Evolutionary conservation across 345 rosid species (phyloP).

Genomic region (Alliaria petiolata): DNA sequence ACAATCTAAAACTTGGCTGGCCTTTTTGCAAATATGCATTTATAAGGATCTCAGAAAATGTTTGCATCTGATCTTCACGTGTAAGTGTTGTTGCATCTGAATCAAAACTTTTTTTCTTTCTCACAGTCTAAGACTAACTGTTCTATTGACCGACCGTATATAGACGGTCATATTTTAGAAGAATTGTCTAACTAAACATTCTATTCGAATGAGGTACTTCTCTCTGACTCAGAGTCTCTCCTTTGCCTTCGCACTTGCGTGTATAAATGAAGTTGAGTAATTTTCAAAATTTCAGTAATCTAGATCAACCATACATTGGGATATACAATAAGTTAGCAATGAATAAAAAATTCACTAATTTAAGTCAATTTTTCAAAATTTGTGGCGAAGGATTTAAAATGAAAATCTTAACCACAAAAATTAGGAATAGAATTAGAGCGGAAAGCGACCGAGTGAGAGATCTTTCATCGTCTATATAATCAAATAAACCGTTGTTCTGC

Average conservation of each 20-base stretch:
- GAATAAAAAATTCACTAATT: background rate
- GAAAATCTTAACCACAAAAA: slow-evolving; percentile 21
- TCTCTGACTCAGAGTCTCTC: background rate
- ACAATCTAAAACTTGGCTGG: background rate
- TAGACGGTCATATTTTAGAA: too few relatives aligned
- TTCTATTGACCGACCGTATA: too few relatives aligned
- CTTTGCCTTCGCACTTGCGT: background rate
- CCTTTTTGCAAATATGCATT: background rate
- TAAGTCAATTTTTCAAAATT: background rate
- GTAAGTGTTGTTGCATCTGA: too few relatives aligned
- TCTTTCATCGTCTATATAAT: slow-evolving; percentile 8
- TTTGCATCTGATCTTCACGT: background rate
- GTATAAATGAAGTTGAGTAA: background rate
- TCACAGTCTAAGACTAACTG: too few relatives aligned
- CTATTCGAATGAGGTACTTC: background rate
- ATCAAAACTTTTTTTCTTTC: too few relatives aligned
- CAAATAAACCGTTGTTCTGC: background rate
- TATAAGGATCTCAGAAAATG: background rate
- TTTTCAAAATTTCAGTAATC: background rate
- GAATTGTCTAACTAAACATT: too few relatives aligned
- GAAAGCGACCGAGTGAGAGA: background rate
- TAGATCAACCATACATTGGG: too few relatives aligned
- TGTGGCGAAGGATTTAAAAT: background rate
- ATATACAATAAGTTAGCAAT: too few relatives aligned
- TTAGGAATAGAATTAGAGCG: background rate